Percentiles rank a stretch among this genome's conserved stretches.
These are phyloP conservation scores for Platanthera guangdongensis DNA, from an alignment of 106 monocot genomes.

Conservation along the genomic window DNA sequence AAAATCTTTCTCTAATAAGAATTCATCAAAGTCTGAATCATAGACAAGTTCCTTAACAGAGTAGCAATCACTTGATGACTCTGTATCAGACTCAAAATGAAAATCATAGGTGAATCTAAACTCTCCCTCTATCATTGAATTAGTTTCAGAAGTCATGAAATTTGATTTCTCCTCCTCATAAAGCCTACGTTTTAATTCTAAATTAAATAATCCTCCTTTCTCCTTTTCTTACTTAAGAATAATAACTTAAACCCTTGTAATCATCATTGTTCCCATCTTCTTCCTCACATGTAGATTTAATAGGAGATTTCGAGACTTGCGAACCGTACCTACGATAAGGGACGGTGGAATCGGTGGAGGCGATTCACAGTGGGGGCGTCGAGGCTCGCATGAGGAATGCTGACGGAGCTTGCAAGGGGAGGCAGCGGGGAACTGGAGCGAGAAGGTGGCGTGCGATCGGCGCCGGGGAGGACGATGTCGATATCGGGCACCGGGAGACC, in stretches of 20 bases:
- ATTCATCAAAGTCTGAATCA: too few species aligned
- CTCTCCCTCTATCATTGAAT: slow-evolving; percentile 6
- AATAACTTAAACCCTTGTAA: neutral
- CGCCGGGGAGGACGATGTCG: too few species aligned
- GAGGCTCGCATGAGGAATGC: too few species aligned
- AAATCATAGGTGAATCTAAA: slow-evolving; percentile 9
- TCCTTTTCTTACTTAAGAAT: neutral
- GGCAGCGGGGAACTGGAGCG: too few species aligned
- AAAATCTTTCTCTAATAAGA: too few species aligned
- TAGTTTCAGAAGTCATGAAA: slow-evolving; percentile 1
- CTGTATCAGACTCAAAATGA: slow-evolving; percentile 40
- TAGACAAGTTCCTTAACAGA: too few species aligned
- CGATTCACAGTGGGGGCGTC: too few species aligned
- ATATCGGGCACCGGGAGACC: too few species aligned
- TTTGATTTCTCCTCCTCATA: neutral
- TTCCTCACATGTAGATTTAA: neutral
- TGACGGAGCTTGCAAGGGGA: too few species aligned
- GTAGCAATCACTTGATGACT: slow-evolving; percentile 40
- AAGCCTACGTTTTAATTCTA: neutral
- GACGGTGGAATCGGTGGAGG: too few species aligned
- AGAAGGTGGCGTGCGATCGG: too few species aligned
- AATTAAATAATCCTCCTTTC: neutral
- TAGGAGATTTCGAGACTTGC: neutral
- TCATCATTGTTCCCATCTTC: neutral
- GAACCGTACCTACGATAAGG: too few species aligned